Percentiles rank a stretch among this genome's conserved stretches.
phyloP scores from a whole-genome alignment of 495 filamentous ascomycete genomes.

The Cladorrhinum samala region DNA sequence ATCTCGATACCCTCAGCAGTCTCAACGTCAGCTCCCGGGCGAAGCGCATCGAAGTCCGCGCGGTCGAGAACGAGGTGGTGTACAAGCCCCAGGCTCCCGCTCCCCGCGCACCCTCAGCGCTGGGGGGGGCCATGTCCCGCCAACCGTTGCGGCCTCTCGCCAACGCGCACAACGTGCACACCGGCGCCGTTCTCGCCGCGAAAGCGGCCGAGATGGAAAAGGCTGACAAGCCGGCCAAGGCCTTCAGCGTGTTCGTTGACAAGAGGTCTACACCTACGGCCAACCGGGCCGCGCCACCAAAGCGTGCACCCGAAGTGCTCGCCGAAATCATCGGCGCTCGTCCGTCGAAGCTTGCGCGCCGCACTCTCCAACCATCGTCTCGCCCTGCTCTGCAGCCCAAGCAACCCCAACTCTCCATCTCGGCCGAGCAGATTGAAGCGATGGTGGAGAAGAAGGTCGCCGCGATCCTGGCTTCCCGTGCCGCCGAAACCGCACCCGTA shows the following conservation, averaged over 20 bases:
- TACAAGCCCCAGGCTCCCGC: constrained; percentile 74
- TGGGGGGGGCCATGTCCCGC: constrained; percentile 45
- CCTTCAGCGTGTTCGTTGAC: constrained; percentile 79
- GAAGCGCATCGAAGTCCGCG: constrained; percentile 92
- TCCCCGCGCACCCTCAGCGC: constrained; percentile 47
- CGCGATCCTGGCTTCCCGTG: constrained; percentile 73
- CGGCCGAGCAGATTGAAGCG: constrained; percentile 77
- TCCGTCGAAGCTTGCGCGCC: constrained; percentile 39
- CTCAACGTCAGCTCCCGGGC: constrained; percentile 93
- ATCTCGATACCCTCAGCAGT: constrained; percentile 88
- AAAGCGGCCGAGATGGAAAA: constrained; percentile 45
- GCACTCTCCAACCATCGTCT: constrained; percentile 23
- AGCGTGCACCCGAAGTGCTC: constrained; percentile 38
- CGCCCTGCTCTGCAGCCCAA: constrained; percentile 15
- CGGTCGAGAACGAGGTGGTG: constrained; percentile 88
- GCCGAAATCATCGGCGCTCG: constrained; percentile 23
- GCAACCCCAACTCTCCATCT: constrained; percentile 47
- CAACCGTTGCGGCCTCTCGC: constrained; percentile 74
- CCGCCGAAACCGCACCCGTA: constrained; percentile 24
- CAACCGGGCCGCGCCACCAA: constrained; percentile 32
- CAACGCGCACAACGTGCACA: constrained; percentile 55
- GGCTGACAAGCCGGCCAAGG: constrained; percentile 68
- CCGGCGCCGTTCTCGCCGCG: constrained; percentile 31
- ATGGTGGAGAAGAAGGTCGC: constrained; percentile 87
- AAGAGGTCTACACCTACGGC: constrained; percentile 40